Percentiles rank a stretch among this genome's conserved stretches.
These are phyloP conservation scores for Setomelanomma holmii DNA, from an alignment of 2,329 filamentous ascomycete species.

Conservation along the genomic window DNA sequence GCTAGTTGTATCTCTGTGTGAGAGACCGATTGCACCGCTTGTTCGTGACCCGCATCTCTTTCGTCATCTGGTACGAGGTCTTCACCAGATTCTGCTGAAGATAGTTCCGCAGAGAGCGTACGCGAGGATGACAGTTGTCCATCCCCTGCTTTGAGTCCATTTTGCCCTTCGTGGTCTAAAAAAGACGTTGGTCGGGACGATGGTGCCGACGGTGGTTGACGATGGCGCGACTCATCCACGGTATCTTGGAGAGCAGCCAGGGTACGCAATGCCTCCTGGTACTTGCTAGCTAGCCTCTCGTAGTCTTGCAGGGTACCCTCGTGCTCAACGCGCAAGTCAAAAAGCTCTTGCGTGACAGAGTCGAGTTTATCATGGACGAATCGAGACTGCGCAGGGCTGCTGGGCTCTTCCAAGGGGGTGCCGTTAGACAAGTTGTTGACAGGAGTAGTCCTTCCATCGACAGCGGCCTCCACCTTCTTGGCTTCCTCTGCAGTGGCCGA, in stretches of 20 bases:
- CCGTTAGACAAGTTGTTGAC: constrained; percentile 27
- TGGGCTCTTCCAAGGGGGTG: constrained; percentile 55
- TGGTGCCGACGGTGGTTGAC: constrained; percentile 59
- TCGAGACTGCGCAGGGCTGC: constrained; percentile 79
- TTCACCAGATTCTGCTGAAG: constrained; percentile 74
- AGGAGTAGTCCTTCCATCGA: constrained; percentile 19
- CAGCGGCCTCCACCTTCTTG: constrained; percentile 19
- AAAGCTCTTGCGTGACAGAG: constrained; percentile 86
- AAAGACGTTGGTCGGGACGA: constrained; percentile 75
- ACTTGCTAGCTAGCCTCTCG: constrained; percentile 83
- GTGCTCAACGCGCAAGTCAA: constrained; percentile 89
- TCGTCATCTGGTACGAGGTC: constrained; percentile 39
- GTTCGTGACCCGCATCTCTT: constrained; percentile 66
- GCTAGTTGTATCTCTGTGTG: constrained; percentile 21
- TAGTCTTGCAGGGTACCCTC: constrained; percentile 83
- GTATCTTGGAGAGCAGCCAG: constrained; percentile 86
- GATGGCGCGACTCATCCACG: constrained; percentile 78
- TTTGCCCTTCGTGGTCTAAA: constrained; percentile 78
- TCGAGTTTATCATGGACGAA: constrained; percentile 94
- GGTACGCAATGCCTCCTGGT: constrained; percentile 84
- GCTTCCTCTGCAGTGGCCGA: constrained; percentile 10
- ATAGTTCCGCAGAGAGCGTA: constrained; percentile 93
- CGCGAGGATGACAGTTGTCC: constrained; percentile 79
- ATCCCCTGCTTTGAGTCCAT: constrained; percentile 70
- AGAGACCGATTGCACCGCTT: constrained; percentile 43